Conservation (phyloP, 495 filamentous ascomycete species). For the Chaetomidium leptoderma region DNA sequence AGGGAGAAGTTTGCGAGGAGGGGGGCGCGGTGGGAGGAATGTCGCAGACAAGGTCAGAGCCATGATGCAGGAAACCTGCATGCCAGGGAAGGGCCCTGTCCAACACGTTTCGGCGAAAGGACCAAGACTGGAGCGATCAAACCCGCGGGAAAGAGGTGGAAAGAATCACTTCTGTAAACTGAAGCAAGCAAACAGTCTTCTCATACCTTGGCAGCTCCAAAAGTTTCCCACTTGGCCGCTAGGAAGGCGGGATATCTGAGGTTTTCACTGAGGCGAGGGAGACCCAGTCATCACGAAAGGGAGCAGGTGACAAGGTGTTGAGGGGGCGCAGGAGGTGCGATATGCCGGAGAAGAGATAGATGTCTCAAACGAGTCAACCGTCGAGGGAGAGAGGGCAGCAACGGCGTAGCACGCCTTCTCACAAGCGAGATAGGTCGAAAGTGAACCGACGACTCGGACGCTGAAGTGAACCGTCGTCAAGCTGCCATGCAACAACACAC, state of each 20-base stretch:
- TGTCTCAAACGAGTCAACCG: constrained; percentile 6
- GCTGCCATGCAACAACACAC: neutral
- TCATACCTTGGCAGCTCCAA: neutral
- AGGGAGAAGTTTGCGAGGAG: constrained; percentile 22
- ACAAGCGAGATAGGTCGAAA: neutral
- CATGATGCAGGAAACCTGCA: constrained; percentile 32
- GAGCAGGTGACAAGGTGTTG: neutral
- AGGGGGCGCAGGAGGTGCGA: neutral
- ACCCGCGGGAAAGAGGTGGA: neutral
- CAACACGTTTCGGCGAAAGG: constrained; percentile 27
- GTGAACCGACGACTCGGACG: too few species aligned
- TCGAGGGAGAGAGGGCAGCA: neutral
- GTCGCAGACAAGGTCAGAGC: constrained; percentile 18
- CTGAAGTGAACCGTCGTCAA: neutral
- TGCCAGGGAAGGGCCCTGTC: constrained; percentile 31
- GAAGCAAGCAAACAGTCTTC: neutral
- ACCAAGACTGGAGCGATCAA: constrained; percentile 18
- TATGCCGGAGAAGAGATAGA: neutral
- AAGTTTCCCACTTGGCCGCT: neutral
- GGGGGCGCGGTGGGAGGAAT: constrained; percentile 25
- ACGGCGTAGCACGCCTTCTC: neutral
- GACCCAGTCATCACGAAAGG: neutral
- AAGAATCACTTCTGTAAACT: too few species aligned
- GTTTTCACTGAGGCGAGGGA: neutral
- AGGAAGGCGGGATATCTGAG: neutral